A percentile compares a stretch with the other conserved stretches of the same genome.
These are phyloP conservation scores for Monosporascus sp. DNA, from an alignment of 2,329 filamentous ascomycete genomes.

Conservation along the genomic window DNA sequence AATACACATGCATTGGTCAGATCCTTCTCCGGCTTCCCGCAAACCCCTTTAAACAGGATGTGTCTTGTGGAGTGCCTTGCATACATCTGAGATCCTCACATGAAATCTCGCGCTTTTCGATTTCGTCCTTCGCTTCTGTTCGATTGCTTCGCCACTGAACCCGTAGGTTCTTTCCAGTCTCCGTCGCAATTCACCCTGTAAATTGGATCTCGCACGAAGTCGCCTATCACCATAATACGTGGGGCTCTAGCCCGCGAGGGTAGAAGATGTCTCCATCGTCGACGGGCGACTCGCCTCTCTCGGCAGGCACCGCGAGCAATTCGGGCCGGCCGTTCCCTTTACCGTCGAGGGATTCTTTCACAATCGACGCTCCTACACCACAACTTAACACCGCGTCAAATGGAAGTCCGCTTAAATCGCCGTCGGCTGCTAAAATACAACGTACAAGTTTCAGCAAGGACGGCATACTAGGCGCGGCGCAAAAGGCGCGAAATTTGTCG, in stretches of 20 bases:
- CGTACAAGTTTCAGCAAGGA: constrained; percentile 50
- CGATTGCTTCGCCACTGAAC: neutral
- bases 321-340: constrained; percentile 39
- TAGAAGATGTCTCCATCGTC: constrained; percentile 47
- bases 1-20: neutral
- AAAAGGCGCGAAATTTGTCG: constrained; percentile 50
- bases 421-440: constrained; percentile 41
- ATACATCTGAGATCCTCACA: neutral
- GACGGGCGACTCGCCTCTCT: constrained; percentile 47
- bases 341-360: constrained; percentile 42
- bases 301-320: constrained; percentile 32
- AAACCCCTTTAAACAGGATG: neutral
- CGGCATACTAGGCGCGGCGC: constrained; percentile 47
- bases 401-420: constrained; percentile 45
- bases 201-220: neutral
- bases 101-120: neutral
- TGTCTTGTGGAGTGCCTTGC: neutral
- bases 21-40: neutral
- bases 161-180: neutral
- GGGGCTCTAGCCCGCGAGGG: constrained; percentile 10
- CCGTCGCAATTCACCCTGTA: neutral
- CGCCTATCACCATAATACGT: constrained; percentile 1
- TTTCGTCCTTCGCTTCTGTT: neutral
- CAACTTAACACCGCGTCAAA: constrained; percentile 36
- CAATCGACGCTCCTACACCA: constrained; percentile 43